These are phyloP conservation scores for Trichosporon sp. DNA, from an alignment of 1,284 basidiomycete genomes.

Conservation along the genomic window DNA sequence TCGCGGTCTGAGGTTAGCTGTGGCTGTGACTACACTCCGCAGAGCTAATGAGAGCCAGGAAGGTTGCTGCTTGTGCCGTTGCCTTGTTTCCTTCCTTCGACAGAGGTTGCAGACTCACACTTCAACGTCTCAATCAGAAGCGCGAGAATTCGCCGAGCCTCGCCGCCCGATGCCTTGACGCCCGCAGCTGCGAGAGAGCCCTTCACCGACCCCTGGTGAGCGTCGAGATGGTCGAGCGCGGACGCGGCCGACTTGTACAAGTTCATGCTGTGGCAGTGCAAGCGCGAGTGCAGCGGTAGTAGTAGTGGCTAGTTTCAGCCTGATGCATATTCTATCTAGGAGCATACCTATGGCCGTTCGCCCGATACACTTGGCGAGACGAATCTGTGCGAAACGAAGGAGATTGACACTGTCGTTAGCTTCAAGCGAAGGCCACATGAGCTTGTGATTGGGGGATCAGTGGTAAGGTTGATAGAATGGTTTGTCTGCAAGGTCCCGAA, in stretches of 20 bases:
- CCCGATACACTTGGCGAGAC: no score
- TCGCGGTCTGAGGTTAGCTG: conserved; percentile 51
- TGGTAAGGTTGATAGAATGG: conserved; percentile 23
- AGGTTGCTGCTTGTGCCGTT: no score
- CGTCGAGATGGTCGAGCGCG: conserved; percentile 74
- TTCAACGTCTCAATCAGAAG: conserved; percentile 86
- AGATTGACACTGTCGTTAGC: neutral
- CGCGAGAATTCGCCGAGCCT: conserved; percentile 58
- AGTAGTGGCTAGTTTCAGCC: conserved; percentile 7
- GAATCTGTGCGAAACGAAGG: no score
- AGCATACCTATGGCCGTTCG: conserved; percentile 1
- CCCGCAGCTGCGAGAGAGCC: conserved; percentile 37
- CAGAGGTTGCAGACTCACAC: conserved; percentile 54
- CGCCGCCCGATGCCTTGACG: conserved; percentile 53
- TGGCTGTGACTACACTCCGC: no score
- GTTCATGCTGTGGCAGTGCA: conserved; percentile 77
- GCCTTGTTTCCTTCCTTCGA: neutral
- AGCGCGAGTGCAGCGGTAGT: neutral
- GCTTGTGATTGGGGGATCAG: conserved; percentile 6
- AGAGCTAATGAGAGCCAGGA: no score
- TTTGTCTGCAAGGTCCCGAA: conserved; percentile 25
- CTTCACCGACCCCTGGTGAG: conserved; percentile 72
- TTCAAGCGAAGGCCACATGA: neutral
- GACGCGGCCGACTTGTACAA: conserved; percentile 84
- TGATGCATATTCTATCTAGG: neutral